phyloP scores from a whole-genome alignment of 2,329 filamentous ascomycete genomes.

The Rutstroemia sydowiana region DNA sequence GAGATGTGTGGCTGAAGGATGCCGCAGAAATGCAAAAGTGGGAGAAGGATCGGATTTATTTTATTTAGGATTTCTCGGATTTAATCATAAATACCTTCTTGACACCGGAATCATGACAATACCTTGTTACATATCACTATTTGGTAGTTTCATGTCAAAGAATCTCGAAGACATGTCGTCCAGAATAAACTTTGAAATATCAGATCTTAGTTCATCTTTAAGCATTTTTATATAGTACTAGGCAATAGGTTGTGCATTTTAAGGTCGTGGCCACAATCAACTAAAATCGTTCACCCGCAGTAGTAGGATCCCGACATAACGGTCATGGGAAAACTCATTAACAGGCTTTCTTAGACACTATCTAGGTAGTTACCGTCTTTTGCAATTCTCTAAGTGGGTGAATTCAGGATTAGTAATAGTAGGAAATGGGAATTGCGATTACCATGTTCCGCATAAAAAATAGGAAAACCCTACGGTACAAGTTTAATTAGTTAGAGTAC shows the following conservation, averaged over 20 bases:
- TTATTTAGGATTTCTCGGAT: no score
- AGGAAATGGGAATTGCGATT: constrained; percentile 2
- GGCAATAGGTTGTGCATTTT: constrained; percentile 6
- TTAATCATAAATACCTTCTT: no score
- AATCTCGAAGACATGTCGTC: constrained; percentile 4
- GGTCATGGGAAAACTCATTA: constrained; percentile 10
- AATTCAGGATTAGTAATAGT: constrained; percentile 2
- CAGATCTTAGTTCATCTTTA: constrained; percentile 10
- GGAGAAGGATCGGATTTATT: neutral
- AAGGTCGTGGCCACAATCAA: constrained; percentile 6
- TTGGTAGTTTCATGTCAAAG: no score
- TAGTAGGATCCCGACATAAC: constrained; percentile 10
- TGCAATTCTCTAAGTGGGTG: constrained; percentile 4
- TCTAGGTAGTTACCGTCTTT: no score
- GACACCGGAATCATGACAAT: neutral
- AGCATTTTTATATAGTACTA: constrained; percentile 6
- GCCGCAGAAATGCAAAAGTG: constrained; percentile 5
- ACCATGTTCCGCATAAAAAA: neutral
- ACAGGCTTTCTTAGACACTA: constrained; percentile 3
- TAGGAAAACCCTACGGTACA: neutral
- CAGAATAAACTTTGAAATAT: constrained; percentile 4
- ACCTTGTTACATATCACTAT: no score
- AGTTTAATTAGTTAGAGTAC: constrained; percentile 1
- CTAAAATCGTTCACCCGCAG: constrained; percentile 12
- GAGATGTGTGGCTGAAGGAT: constrained; percentile 9